phyloP scores from a whole-genome alignment of 768 basidiomycete species.

The Leccinum uliginosum region DNA sequence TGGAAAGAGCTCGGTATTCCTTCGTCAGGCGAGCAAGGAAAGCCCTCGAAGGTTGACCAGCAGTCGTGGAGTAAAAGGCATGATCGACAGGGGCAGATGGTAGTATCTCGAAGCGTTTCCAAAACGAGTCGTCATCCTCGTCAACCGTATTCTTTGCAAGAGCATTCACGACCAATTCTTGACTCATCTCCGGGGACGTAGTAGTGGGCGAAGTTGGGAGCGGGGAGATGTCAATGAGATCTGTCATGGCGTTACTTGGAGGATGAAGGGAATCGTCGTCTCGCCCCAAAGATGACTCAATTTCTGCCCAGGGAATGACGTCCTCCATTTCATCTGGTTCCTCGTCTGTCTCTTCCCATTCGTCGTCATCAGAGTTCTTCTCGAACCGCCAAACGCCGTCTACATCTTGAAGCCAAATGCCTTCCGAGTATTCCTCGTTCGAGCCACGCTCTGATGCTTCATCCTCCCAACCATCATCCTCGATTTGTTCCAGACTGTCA shows the following conservation, averaged over 20 bases:
- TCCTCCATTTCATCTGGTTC: conserved; percentile 37
- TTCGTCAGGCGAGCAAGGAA: conserved; percentile 76
- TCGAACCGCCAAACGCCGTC: conserved; percentile 32
- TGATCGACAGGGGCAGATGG: conserved; percentile 78
- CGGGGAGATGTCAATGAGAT: conserved; percentile 22
- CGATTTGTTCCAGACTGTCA: conserved; percentile 78
- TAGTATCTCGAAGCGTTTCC: conserved; percentile 82
- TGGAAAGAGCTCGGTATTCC: conserved; percentile 78
- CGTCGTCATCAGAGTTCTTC: conserved; percentile 31
- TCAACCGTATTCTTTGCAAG: conserved; percentile 25
- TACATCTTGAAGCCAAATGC: conserved; percentile 41
- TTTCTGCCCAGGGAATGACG: conserved; percentile 27
- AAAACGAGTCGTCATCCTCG: conserved; percentile 41
- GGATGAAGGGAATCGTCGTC: conserved; percentile 18
- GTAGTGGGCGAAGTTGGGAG: conserved; percentile 27
- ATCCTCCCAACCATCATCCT: conserved; percentile 59
- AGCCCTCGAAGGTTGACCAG: conserved; percentile 61
- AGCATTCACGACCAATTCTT: conserved; percentile 26
- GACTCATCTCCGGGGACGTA: conserved; percentile 31
- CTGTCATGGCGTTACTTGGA: conserved; percentile 14
- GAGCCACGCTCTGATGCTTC: conserved; percentile 29
- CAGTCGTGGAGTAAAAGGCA: conserved; percentile 62
- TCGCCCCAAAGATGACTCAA: conserved; percentile 13
- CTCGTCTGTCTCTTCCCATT: conserved; percentile 38
- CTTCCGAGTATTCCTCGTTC: conserved; percentile 42